Evolutionary conservation across 225 moss, liverwort and hornwort genomes (phyloP).

Genomic region (Marchantia polymorpha): DNA sequence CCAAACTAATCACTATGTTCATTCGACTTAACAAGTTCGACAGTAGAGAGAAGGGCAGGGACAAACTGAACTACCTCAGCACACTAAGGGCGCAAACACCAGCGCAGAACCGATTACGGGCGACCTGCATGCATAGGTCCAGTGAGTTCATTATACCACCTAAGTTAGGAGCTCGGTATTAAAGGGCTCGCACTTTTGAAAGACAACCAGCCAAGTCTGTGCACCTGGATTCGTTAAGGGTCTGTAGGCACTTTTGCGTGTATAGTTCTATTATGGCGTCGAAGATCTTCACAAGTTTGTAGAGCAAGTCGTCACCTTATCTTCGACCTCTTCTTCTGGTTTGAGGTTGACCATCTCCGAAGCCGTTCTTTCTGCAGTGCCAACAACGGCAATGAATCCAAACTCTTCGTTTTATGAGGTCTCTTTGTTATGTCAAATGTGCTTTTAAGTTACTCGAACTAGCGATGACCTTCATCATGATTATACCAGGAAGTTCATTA

Average conservation of each 20-base stretch:
- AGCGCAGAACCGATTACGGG: constrained; percentile 57
- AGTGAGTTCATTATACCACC: too few relatives aligned
- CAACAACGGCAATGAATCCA: neutral
- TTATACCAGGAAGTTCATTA: neutral
- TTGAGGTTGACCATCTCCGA: constrained; percentile 55
- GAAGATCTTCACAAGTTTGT: neutral
- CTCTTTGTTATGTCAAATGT: too few relatives aligned
- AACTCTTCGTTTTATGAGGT: neutral
- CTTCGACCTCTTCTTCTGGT: constrained; percentile 68
- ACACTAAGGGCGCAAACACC: constrained; percentile 75
- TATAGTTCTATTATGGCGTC: too few relatives aligned
- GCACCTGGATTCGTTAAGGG: too few relatives aligned
- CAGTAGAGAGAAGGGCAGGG: too few relatives aligned
- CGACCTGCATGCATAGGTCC: constrained; percentile 32
- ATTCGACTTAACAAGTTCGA: too few relatives aligned
- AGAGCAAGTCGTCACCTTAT: constrained; percentile 48
- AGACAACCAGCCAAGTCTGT: too few relatives aligned
- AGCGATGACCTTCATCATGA: neutral
- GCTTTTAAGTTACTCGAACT: neutral
- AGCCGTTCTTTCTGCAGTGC: constrained; percentile 62
- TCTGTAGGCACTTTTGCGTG: too few relatives aligned
- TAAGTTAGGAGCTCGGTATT: too few relatives aligned
- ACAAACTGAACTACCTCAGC: constrained; percentile 43
- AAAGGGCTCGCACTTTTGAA: too few relatives aligned
- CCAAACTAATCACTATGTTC: too few relatives aligned